Percentiles rank a stretch among this genome's conserved stretches.
Conservation (phyloP, 2,329 filamentous ascomycete species). For the Fusarium nodosum region DNA sequence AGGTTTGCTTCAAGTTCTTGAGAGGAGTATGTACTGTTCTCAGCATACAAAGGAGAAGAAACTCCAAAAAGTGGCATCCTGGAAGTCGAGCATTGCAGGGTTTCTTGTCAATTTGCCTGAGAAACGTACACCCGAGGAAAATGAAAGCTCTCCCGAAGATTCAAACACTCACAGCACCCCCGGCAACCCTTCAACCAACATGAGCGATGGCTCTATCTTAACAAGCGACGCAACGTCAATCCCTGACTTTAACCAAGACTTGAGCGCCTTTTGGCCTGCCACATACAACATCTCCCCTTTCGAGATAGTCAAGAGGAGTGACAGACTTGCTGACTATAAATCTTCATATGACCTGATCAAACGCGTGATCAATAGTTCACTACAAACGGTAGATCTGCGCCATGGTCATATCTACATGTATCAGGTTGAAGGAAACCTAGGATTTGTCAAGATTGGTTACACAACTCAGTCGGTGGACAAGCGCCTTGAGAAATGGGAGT, state of each 20-base stretch:
- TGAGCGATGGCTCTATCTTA: neutral
- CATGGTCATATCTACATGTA: neutral
- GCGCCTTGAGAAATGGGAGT: neutral
- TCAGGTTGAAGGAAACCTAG: conserved; percentile 4
- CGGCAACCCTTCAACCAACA: neutral
- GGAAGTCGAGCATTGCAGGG: neutral
- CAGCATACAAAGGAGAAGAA: neutral
- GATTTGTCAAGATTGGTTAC: conserved; percentile 4
- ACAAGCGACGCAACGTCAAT: neutral
- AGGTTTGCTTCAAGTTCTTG: neutral
- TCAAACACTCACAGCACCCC: neutral
- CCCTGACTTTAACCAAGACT: neutral
- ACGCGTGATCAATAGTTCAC: neutral
- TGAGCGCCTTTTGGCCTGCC: conserved; percentile 3
- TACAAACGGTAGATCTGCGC: neutral
- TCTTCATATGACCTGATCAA: neutral
- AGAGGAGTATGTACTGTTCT: neutral
- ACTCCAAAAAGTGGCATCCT: neutral
- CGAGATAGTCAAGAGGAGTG: neutral
- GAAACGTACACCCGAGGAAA: neutral
- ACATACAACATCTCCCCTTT: neutral
- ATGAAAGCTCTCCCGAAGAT: neutral
- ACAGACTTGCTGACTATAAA: neutral
- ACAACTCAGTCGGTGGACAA: neutral
- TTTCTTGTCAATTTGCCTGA: neutral